phyloP scores from a whole-genome alignment of 371 early-diverging fungal genomes.

The Nematocida sp. region DNA sequence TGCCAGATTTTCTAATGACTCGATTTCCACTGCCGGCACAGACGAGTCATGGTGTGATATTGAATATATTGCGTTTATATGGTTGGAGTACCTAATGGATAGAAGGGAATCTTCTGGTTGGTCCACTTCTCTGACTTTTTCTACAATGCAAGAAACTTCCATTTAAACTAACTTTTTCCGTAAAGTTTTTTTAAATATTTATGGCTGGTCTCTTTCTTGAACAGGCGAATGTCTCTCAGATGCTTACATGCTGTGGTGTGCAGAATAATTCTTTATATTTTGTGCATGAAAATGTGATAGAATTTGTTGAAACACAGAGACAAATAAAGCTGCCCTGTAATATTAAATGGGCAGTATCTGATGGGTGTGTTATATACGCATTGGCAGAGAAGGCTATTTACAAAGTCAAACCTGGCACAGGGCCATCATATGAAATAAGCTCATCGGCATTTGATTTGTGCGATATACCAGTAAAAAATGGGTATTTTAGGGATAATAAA shows the following conservation, averaged over 20 bases:
- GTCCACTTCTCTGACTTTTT: not conserved
- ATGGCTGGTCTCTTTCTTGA: constrained; percentile 14
- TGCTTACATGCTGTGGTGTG: not conserved
- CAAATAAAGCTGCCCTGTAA: not conserved
- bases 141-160: not conserved
- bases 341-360: not conserved
- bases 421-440: not conserved
- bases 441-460: not conserved
- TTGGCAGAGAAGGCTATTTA: not conserved
- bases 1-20: not conserved
- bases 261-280: not conserved
- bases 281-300: constrained; percentile 2
- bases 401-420: not conserved
- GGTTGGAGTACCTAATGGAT: not conserved
- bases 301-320: not conserved
- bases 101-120: not conserved
- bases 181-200: constrained; percentile 5
- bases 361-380: not conserved
- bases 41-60: not conserved
- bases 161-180: constrained; percentile 6
- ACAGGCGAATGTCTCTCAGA: not conserved
- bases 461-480: not conserved
- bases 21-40: not conserved
- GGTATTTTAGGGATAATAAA: not conserved
- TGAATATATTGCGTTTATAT: constrained; percentile 11